Percentiles rank a stretch among this genome's conserved stretches.
Evolutionary conservation across 345 rosid genomes (phyloP).

Genomic region (Brassica rapa): DNA sequence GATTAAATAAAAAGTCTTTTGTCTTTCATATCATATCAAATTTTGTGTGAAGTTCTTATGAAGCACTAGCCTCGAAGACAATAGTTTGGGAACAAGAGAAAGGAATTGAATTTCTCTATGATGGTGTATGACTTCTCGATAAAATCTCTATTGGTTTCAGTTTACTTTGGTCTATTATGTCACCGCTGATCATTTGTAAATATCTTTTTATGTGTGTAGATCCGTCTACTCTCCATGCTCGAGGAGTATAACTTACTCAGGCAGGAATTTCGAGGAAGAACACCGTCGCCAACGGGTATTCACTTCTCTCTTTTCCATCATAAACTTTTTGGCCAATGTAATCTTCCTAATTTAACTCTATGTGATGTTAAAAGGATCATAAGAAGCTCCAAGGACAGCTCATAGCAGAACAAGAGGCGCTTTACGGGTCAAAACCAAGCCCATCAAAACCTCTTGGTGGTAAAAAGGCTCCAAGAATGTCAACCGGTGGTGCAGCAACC

Average conservation of each 20-base stretch:
- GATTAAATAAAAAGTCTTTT: background rate
- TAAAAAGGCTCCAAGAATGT: slow-evolving; percentile 73
- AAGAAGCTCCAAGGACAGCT: no score
- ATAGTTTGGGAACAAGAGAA: slow-evolving; percentile 91
- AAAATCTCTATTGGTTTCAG: background rate
- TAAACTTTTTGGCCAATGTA: background rate
- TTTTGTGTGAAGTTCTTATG: slow-evolving; percentile 16
- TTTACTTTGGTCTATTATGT: background rate
- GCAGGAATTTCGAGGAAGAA: slow-evolving; percentile 71
- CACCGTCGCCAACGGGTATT: slow-evolving; percentile 80
- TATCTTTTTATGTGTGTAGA: slow-evolving; percentile 42
- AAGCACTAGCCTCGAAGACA: slow-evolving; percentile 79
- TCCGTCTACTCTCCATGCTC: slow-evolving; percentile 85
- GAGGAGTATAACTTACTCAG: slow-evolving; percentile 75
- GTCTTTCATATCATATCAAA: background rate
- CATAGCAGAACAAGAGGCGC: slow-evolving; percentile 93
- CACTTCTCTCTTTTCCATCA: slow-evolving; percentile 4
- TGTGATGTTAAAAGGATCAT: slow-evolving; percentile 64
- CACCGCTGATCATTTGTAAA: slow-evolving; percentile 4
- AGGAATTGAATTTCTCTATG: slow-evolving; percentile 73
- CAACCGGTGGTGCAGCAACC: slow-evolving; percentile 70
- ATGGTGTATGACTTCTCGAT: slow-evolving; percentile 65
- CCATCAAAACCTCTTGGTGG: slow-evolving; percentile 75
- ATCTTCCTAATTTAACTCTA: background rate
- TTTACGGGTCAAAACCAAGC: slow-evolving; percentile 95